These are phyloP conservation scores for Vishniacozyma victoriae DNA, from an alignment of 768 basidiomycete genomes.

Conservation along the genomic window DNA sequence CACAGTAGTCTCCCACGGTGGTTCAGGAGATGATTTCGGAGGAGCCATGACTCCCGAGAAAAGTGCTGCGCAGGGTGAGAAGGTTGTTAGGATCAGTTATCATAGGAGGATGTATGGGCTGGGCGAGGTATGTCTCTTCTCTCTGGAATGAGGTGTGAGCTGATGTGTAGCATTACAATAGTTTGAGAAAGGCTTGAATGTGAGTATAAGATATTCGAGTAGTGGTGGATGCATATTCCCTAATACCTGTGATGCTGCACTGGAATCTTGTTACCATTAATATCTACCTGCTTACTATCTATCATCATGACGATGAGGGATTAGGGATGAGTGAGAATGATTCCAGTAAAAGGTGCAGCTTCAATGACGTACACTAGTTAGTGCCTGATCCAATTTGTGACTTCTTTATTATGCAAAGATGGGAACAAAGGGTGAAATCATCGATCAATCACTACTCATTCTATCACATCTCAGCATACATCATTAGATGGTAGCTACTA, in stretches of 20 bases:
- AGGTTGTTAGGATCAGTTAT: slow-evolving; percentile 71
- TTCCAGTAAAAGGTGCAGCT: too few relatives aligned
- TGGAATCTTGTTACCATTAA: too few relatives aligned
- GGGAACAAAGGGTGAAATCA: background rate
- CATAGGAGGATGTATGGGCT: slow-evolving; percentile 91
- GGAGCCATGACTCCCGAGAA: slow-evolving; percentile 43
- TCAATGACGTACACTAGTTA: too few relatives aligned
- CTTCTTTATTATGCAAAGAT: background rate
- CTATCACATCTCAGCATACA: background rate
- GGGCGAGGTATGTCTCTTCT: slow-evolving; percentile 68
- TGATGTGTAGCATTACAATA: slow-evolving; percentile 18
- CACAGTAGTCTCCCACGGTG: slow-evolving; percentile 74
- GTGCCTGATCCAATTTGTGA: too few relatives aligned
- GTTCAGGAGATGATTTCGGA: slow-evolving; percentile 46
- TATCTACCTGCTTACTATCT: too few relatives aligned
- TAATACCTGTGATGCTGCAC: too few relatives aligned
- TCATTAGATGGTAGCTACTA: background rate
- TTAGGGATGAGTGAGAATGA: too few relatives aligned
- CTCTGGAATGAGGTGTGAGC: background rate
- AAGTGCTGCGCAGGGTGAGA: slow-evolving; percentile 44
- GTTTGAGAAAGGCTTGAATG: slow-evolving; percentile 17
- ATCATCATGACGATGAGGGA: too few relatives aligned
- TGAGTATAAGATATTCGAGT: too few relatives aligned
- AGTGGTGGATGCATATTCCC: too few relatives aligned
- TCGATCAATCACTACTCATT: too few relatives aligned